Conservation (phyloP, 768 basidiomycete genomes). For the Pleurotus tuoliensis region DNA sequence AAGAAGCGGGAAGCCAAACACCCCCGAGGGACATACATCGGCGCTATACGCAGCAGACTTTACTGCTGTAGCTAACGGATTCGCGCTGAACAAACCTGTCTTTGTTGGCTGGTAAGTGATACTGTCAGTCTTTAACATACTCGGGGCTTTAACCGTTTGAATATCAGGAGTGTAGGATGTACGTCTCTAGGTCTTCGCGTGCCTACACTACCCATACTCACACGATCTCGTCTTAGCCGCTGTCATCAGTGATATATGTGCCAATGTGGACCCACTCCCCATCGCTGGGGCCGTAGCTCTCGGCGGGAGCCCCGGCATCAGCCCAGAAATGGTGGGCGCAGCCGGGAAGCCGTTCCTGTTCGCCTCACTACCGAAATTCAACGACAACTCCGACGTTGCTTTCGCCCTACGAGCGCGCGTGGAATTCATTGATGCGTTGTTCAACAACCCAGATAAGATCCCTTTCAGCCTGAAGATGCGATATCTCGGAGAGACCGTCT, state of each 20-base stretch:
- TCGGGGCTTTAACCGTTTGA: no score
- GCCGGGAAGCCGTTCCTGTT: background rate
- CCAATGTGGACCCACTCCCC: background rate
- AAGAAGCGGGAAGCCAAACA: conserved; percentile 3
- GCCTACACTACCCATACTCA: background rate
- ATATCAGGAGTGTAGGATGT: background rate
- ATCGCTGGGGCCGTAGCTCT: conserved; percentile 5
- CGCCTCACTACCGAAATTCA: background rate
- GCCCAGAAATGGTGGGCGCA: background rate
- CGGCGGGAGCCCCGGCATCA: background rate
- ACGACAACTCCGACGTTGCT: conserved; percentile 6
- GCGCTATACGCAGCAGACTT: conserved; percentile 1
- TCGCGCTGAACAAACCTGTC: background rate
- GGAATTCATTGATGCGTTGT: conserved; percentile 23
- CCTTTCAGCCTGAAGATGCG: conserved; percentile 20
- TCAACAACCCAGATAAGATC: conserved; percentile 21
- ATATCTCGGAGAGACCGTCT: conserved; percentile 19
- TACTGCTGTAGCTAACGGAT: background rate
- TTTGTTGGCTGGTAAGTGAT: background rate
- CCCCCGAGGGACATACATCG: background rate
- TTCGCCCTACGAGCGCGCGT: conserved; percentile 16
- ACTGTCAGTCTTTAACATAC: no score
- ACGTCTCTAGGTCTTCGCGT: background rate
- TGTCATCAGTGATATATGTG: conserved; percentile 1
- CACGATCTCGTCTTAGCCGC: background rate